These are phyloP conservation scores for Penicillium paneum DNA, from an alignment of 2,329 filamentous ascomycete genomes.

Conservation along the genomic window DNA sequence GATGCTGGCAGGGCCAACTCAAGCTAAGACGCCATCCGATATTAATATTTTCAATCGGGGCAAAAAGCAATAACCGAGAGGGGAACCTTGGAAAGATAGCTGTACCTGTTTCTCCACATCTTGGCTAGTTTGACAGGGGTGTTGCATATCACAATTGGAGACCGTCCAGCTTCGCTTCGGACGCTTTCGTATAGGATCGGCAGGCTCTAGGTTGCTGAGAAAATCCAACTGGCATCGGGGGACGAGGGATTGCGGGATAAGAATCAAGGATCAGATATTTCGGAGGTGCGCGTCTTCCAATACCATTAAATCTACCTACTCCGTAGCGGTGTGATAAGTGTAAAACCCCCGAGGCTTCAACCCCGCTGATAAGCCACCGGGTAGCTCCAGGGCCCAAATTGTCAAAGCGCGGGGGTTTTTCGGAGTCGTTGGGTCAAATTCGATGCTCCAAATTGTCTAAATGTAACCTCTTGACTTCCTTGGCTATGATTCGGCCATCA, in stretches of 20 bases:
- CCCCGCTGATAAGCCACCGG: slow-evolving; percentile 12
- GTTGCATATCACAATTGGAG: slow-evolving; percentile 4
- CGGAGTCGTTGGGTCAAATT: neutral
- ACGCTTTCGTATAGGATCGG: neutral
- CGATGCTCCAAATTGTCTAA: neutral
- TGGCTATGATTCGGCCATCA: neutral
- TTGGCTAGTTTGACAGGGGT: slow-evolving; percentile 8
- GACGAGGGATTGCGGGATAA: neutral
- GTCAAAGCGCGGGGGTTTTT: neutral
- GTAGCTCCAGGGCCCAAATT: neutral
- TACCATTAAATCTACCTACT: neutral
- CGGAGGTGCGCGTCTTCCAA: neutral
- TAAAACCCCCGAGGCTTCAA: neutral
- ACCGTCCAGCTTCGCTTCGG: neutral
- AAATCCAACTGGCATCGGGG: neutral
- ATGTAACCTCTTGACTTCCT: neutral
- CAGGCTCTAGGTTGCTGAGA: neutral
- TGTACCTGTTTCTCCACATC: slow-evolving; percentile 36
- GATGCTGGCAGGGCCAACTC: slow-evolving; percentile 2
- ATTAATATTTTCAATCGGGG: neutral
- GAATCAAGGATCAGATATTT: neutral
- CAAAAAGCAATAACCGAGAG: neutral
- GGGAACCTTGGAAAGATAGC: neutral
- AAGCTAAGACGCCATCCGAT: slow-evolving; percentile 15
- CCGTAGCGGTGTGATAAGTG: neutral